Evolutionary conservation across 345 rosid genomes (phyloP), one percentile per base, ranked within the genome.

Genomic region (Alliaria petiolata): DNA sequence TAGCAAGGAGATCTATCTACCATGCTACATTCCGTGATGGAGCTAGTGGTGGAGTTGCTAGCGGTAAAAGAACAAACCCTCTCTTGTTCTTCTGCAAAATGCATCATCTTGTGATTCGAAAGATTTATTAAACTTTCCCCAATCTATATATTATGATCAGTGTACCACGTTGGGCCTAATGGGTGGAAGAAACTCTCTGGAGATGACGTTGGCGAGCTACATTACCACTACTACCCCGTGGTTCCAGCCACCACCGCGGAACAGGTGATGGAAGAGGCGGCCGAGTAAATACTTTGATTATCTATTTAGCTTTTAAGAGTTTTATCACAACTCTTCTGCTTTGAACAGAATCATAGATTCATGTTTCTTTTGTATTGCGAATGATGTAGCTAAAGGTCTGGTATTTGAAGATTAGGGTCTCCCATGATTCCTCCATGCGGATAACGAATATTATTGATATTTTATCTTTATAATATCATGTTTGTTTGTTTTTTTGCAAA

Each of bases 1-100:
- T 93, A 81, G 98, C 96, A 38, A 83, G 96, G 73, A 85, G 98
- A 78, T 76, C 97, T 62, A 93, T 93, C 64, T 93, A 93, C 80
- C 98, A 90, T 65, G 98, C 98, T 38, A 93, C 98, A 25, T 93
- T 90, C 82, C 85, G 97, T 22, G 98, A 93, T 78, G 98, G 90
- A 42, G 97, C 98, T 67, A 93, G 98, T 79, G 98, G 98, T 80
- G 98, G 98, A 65, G 97, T 93, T 49, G 98, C 93, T 43, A 93
- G 98, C 80, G 97, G 97, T 92, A 86, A 66, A n/a, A 26, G 26
- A 13, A 66, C n/a, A 39, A 52, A 39, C 36, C 61, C 45, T 3
- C 22, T 51, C 54, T 62, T 55, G 56, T 58, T 76, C 62, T 33
- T 28, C n/a, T 22, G 25, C 25, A 22, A 12, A 39, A 3, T 12